A percentile compares a stretch with the other conserved stretches of the same genome.
Conservation (phyloP, 129 eudicot genomes). For the Artemisia argyi region DNA sequence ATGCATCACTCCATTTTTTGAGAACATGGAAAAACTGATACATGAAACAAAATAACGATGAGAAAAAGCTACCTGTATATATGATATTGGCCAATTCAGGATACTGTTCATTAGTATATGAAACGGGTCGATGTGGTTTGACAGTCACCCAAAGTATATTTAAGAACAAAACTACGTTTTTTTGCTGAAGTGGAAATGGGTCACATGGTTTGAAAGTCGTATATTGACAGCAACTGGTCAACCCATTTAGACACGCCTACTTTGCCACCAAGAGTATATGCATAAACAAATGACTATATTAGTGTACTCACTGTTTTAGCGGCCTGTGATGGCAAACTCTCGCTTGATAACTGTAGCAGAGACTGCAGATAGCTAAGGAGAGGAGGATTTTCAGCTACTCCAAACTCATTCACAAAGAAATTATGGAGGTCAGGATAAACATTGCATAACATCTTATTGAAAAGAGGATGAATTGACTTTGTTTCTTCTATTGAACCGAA, state of each 20-base stretch:
- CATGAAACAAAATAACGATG: constrained; percentile 1
- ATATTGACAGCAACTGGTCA: no score
- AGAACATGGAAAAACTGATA: constrained; percentile 68
- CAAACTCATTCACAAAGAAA: constrained; percentile 71
- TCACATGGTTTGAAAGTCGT: no score
- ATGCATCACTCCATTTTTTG: constrained; percentile 54
- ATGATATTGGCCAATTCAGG: not conserved
- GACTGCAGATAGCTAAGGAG: constrained; percentile 53
- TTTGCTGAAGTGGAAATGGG: no score
- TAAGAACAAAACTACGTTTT: no score
- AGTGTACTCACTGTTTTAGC: constrained; percentile 50
- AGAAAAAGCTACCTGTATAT: not conserved
- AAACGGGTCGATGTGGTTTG: no score
- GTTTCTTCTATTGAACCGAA: constrained; percentile 45
- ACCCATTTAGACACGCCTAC: no score
- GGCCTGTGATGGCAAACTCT: constrained; percentile 45
- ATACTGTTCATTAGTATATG: no score
- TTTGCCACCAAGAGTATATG: no score
- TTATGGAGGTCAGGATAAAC: constrained; percentile 59
- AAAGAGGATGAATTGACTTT: constrained; percentile 22
- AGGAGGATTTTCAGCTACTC: constrained; percentile 63
- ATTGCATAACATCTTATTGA: constrained; percentile 42
- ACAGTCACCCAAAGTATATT: no score
- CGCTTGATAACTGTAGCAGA: constrained; percentile 57
- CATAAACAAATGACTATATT: not conserved